Evolutionary conservation across 345 rosid species (phyloP), one percentile per base, ranked within the genome.

Genomic region (Raphanus sativus): DNA sequence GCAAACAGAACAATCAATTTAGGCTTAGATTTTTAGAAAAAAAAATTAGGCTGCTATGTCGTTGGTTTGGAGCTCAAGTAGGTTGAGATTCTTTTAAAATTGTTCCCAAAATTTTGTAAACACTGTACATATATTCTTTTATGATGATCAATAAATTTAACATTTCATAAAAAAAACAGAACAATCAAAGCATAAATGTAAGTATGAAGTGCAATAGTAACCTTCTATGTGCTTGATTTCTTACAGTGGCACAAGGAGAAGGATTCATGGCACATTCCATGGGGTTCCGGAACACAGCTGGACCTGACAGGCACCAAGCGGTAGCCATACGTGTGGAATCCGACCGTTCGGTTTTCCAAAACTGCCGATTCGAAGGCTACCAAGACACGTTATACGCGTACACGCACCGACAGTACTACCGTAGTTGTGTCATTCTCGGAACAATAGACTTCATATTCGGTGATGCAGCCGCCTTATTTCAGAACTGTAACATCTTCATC

Each of bases 241-340:
- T 6, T 73, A 64, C 81, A 93, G 98, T 80, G 73, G 90, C 83
- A n/a, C 55, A 80, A 24, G 98, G 90, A 54, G 85, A 88, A 0
- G 90, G 93, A 8, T 88, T 94, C 73, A 58, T 94, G 77, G 92
- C 87, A 21, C 77, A 89, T 36, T 86, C 88, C 17, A 85, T 94
- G 74, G 98, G 98, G 71, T 91, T 91, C 81, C 77, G 93, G 42
- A 94, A 94, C 90, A 89, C 91, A 1, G 98, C 98, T 1, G 97
- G 97, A 2, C 85, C 93, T 1, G 84, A 84, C 33, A 84, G 84
- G 80, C 86, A 84, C 48, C 93, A 89, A 63, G 97, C 97, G 4
- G 92, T 94, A 12, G 97, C 98, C 0, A 65, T 76, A n/a, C 85
- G 97, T 58, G 92, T 89, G 30, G 87, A 87, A 74, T 83, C 91